These are phyloP conservation scores for Pneumocystis murina DNA, from an alignment of 1,139 yeast species.

Conservation along the genomic window DNA sequence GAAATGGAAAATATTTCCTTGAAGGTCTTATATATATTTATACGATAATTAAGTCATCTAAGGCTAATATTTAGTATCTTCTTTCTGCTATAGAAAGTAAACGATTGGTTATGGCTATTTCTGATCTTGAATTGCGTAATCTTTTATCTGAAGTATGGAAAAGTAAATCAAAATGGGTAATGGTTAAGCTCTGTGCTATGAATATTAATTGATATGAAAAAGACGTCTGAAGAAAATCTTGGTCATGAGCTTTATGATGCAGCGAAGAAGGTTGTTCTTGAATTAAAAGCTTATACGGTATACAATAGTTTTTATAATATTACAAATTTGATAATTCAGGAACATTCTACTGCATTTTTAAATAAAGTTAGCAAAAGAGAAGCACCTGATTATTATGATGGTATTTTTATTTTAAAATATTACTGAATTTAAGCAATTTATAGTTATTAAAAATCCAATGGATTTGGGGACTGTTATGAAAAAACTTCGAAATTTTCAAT, in stretches of 20 bases:
- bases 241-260: constrained; percentile 97
- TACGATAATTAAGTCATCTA: neutral
- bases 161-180: constrained; percentile 89
- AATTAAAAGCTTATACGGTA: constrained; percentile 74
- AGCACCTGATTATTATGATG: constrained; percentile 42
- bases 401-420: neutral
- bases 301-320: neutral
- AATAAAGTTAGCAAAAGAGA: constrained; percentile 92
- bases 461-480: constrained; percentile 89
- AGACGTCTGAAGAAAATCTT: constrained; percentile 62
- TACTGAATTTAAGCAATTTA: constrained; percentile 41
- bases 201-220: constrained; percentile 16
- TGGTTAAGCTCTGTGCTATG: neutral
- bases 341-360: constrained; percentile 89
- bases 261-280: constrained; percentile 85
- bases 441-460: constrained; percentile 86
- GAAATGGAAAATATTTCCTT: neutral
- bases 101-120: constrained; percentile 55
- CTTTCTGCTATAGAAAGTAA: constrained; percentile 62
- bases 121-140: constrained; percentile 75
- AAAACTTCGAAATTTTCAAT: constrained; percentile 66
- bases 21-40: neutral
- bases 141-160: constrained; percentile 84
- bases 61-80: constrained; percentile 32
- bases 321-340: neutral